Conservation (phyloP, 1,284 basidiomycete genomes). For the Apiotrichum gamsii region DNA sequence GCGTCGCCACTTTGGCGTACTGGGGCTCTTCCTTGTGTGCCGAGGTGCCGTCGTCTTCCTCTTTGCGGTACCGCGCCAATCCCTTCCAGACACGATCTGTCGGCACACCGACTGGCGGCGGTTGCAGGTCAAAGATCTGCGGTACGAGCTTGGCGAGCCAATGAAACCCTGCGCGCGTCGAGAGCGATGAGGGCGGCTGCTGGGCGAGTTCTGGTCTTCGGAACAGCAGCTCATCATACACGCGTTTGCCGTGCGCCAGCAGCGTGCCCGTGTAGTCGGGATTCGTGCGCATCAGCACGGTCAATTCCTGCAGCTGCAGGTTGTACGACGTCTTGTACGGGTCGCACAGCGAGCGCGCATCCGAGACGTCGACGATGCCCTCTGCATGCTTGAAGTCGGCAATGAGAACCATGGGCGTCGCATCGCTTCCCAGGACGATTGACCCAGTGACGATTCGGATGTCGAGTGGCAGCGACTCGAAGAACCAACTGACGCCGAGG, state of each 20-base stretch:
- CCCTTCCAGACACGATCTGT: constrained; percentile 48
- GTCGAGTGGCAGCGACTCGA: constrained; percentile 73
- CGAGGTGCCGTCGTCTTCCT: constrained; percentile 11
- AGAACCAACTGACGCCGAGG: constrained; percentile 44
- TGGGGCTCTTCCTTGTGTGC: constrained; percentile 50
- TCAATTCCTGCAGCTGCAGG: constrained; percentile 61
- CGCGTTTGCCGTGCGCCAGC: constrained; percentile 58
- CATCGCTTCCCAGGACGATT: constrained; percentile 72
- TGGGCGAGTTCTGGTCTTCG: constrained; percentile 41
- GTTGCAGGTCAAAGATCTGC: constrained; percentile 34
- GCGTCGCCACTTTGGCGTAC: constrained; percentile 76
- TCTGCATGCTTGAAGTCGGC: constrained; percentile 65
- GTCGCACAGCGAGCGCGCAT: constrained; percentile 69
- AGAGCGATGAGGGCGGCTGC: constrained; percentile 34
- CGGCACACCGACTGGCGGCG: constrained; percentile 31
- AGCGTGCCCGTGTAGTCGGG: constrained; percentile 64
- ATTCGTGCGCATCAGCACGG: constrained; percentile 67
- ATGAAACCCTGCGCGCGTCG: constrained; percentile 36
- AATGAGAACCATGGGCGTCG: constrained; percentile 72
- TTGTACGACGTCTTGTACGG: constrained; percentile 70
- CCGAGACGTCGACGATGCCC: constrained; percentile 70
- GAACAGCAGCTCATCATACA: constrained; percentile 56
- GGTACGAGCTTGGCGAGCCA: constrained; percentile 33
- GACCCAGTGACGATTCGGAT: constrained; percentile 66
- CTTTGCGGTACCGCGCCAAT: constrained; percentile 47